These are phyloP conservation scores for Hanseniaspora singularis DNA, from an alignment of 805 yeast genomes.

Conservation along the genomic window DNA sequence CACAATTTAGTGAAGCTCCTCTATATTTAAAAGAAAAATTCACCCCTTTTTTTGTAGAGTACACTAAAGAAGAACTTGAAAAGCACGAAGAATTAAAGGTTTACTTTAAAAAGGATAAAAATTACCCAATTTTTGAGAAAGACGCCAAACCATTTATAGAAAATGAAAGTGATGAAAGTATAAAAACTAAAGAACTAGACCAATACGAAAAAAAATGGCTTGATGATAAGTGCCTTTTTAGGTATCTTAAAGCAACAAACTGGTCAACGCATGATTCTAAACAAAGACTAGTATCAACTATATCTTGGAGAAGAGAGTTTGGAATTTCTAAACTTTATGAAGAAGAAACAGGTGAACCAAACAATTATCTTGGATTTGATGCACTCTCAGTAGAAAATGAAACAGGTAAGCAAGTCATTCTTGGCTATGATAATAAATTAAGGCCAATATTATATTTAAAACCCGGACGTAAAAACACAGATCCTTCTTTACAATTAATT, in stretches of 20 bases:
- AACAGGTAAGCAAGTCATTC: slow-evolving; percentile 82
- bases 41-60: too few species aligned
- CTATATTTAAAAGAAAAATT: too few species aligned
- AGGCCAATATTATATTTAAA: slow-evolving; percentile 87
- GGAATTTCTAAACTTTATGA: slow-evolving; percentile 46
- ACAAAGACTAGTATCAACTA: slow-evolving; percentile 57
- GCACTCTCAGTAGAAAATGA: slow-evolving; percentile 56
- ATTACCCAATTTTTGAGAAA: too few species aligned
- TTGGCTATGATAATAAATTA: slow-evolving; percentile 80
- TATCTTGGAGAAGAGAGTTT: slow-evolving; percentile 88
- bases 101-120: too few species aligned
- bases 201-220: too few species aligned
- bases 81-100: too few species aligned
- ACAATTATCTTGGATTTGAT: slow-evolving; percentile 33
- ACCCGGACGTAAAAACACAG: slow-evolving; percentile 93
- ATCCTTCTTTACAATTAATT: slow-evolving; percentile 80
- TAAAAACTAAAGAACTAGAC: too few species aligned
- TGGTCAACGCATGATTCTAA: slow-evolving; percentile 68
- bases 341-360: slow-evolving; percentile 31
- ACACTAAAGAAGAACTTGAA: too few species aligned
- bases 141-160: too few species aligned
- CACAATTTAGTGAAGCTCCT: too few species aligned
- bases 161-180: too few species aligned
- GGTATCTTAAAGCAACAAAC: slow-evolving; percentile 87
- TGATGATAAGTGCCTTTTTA: slow-evolving; percentile 49